Evolutionary conservation across 805 yeast genomes (phyloP).

Genomic region (Saitoella complicata): DNA sequence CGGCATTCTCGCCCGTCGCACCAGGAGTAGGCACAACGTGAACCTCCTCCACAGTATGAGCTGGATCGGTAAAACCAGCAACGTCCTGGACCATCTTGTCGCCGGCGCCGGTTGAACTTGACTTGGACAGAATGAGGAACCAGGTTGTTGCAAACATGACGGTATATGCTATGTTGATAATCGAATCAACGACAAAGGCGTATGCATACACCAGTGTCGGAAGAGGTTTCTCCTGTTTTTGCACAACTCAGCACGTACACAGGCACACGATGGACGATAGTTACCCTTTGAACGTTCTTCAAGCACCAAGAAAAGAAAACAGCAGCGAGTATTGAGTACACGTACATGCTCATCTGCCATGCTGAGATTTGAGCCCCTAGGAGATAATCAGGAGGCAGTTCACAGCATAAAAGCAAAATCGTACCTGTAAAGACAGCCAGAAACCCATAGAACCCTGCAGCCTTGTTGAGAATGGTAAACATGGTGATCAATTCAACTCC

Average conservation of each 20-base stretch:
- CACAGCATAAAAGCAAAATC: background rate
- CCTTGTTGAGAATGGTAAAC: slow-evolving; percentile 66
- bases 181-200: slow-evolving; percentile 50
- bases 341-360: slow-evolving; percentile 2
- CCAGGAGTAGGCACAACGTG: no score
- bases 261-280: background rate
- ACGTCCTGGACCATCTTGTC: slow-evolving; percentile 1
- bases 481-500: slow-evolving; percentile 76
- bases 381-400: background rate
- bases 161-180: slow-evolving; percentile 52
- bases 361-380: slow-evolving; percentile 1
- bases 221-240: slow-evolving; percentile 35
- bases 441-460: slow-evolving; percentile 77
- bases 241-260: background rate
- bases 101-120: slow-evolving; percentile 6
- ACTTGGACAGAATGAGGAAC: slow-evolving; percentile 27
- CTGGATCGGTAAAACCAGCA: no score
- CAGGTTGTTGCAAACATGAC: slow-evolving; percentile 58
- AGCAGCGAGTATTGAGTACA: background rate
- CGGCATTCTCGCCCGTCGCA: no score
- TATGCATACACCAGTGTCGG: slow-evolving; percentile 47
- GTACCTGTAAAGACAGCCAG: slow-evolving; percentile 56
- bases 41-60: no score
- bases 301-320: slow-evolving; percentile 1
- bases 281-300: background rate